phyloP scores from a whole-genome alignment of 129 eudicot species.

The Rutidosis leptorrhynchoides region DNA sequence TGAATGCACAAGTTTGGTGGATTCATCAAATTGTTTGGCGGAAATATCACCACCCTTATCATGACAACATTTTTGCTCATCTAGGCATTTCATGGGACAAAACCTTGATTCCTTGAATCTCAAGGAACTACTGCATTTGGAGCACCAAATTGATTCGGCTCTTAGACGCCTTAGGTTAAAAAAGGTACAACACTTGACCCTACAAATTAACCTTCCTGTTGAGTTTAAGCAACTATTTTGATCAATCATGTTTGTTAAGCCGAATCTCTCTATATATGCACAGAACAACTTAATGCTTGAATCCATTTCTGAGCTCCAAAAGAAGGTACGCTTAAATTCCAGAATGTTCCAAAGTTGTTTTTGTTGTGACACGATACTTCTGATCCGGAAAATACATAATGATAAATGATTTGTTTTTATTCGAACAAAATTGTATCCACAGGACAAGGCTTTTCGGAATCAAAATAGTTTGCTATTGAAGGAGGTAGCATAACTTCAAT shows the following conservation, averaged over 20 bases:
- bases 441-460: conserved; percentile 81
- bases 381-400: not conserved
- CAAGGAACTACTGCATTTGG: conserved; percentile 78
- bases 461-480: conserved; percentile 57
- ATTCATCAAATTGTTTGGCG: no score
- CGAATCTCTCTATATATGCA: conserved; percentile 14
- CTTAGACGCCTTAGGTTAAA: conserved; percentile 66
- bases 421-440: not conserved
- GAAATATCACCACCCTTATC: no score
- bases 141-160: conserved; percentile 74
- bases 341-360: not conserved
- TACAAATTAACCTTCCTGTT: not conserved
- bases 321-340: conserved; percentile 47
- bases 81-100: conserved; percentile 80
- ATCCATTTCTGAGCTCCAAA: conserved; percentile 74
- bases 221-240: not conserved
- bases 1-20: no score
- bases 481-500: conserved; percentile 9
- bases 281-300: conserved; percentile 86
- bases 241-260: not conserved
- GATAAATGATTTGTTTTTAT: not conserved
- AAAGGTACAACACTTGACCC: conserved; percentile 44
- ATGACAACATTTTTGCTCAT: not conserved
- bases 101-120: conserved; percentile 59
- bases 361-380: not conserved